phyloP scores from a whole-genome alignment of 1,284 basidiomycete species.

The Boletus smithii region DNA sequence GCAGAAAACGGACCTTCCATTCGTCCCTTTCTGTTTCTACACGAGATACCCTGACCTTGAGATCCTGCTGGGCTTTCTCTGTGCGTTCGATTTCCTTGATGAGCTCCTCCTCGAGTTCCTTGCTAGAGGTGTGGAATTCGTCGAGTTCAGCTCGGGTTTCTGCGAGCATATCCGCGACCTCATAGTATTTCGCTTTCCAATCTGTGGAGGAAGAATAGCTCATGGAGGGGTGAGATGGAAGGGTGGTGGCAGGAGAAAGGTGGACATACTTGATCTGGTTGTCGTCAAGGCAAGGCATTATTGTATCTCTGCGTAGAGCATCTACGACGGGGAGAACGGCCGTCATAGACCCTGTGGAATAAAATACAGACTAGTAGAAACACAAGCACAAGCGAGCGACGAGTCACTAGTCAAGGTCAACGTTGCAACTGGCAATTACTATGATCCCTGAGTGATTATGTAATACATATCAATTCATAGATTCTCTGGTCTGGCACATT shows the following conservation, averaged over 20 bases:
- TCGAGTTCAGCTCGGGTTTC: conserved; percentile 86
- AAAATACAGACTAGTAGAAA: conserved; percentile 26
- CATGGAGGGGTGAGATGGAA: conserved; percentile 16
- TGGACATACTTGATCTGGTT: conserved; percentile 52
- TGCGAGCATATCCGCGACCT: conserved; percentile 79
- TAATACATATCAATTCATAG: conserved; percentile 34
- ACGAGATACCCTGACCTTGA: conserved; percentile 70
- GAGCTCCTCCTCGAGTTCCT: conserved; percentile 90
- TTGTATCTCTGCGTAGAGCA: conserved; percentile 53
- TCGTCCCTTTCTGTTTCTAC: conserved; percentile 83
- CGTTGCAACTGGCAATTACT: conserved; percentile 14
- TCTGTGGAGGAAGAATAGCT: conserved; percentile 62
- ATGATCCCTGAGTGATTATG: conserved; percentile 22
- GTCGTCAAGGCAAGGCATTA: conserved; percentile 59
- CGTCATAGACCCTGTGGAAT: conserved; percentile 46
- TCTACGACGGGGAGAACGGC: conserved; percentile 61
- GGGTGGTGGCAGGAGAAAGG: conserved; percentile 13
- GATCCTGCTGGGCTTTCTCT: conserved; percentile 81
- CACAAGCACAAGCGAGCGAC: conserved; percentile 12
- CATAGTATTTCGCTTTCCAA: conserved; percentile 83
- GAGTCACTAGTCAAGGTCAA: conserved; percentile 6
- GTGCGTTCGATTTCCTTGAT: conserved; percentile 86
- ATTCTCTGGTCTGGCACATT: conserved; percentile 89
- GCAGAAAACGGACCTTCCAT: conserved; percentile 71
- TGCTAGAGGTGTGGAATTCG: conserved; percentile 88